Conservation (phyloP, 768 basidiomycete genomes). For the Serendipita vermifera region DNA sequence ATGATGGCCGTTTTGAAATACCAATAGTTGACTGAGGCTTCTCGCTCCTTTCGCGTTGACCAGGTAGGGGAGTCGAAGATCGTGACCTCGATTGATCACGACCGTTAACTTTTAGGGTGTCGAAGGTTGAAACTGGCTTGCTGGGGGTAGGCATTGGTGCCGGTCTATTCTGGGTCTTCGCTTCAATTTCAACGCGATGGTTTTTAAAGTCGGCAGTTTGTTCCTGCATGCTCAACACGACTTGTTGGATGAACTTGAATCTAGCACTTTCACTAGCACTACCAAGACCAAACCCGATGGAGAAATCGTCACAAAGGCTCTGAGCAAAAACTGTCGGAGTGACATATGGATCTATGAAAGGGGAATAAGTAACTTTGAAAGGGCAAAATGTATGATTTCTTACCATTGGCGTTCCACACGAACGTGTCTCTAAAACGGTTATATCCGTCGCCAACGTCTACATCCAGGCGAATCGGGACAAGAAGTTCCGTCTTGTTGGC, state of each 20-base stretch:
- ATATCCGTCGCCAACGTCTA: slow-evolving; percentile 69
- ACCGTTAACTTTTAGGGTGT: slow-evolving; percentile 22
- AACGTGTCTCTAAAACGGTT: slow-evolving; percentile 93
- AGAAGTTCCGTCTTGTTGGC: slow-evolving; percentile 63
- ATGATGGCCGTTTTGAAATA: slow-evolving; percentile 20
- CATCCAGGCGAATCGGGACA: slow-evolving; percentile 89
- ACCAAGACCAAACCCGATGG: slow-evolving; percentile 37
- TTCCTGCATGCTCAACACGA: slow-evolving; percentile 76
- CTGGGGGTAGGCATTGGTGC: background rate
- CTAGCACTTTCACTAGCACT: background rate
- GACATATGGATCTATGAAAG: slow-evolving; percentile 62
- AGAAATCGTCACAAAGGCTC: slow-evolving; percentile 82
- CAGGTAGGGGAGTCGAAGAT: background rate
- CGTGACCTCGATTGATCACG: background rate
- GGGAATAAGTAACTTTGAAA: slow-evolving; percentile 6
- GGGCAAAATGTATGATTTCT: slow-evolving; percentile 18
- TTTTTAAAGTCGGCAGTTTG: slow-evolving; percentile 65
- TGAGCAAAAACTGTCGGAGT: slow-evolving; percentile 86
- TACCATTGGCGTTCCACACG: slow-evolving; percentile 92
- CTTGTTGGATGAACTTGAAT: slow-evolving; percentile 40
- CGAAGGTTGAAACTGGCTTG: slow-evolving; percentile 20
- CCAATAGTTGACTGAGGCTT: slow-evolving; percentile 15
- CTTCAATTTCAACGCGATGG: slow-evolving; percentile 16
- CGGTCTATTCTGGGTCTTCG: slow-evolving; percentile 33
- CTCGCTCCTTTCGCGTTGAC: slow-evolving; percentile 20